phyloP scores from a whole-genome alignment of 495 filamentous ascomycete species.

The Hypoxylon lenormandii region DNA sequence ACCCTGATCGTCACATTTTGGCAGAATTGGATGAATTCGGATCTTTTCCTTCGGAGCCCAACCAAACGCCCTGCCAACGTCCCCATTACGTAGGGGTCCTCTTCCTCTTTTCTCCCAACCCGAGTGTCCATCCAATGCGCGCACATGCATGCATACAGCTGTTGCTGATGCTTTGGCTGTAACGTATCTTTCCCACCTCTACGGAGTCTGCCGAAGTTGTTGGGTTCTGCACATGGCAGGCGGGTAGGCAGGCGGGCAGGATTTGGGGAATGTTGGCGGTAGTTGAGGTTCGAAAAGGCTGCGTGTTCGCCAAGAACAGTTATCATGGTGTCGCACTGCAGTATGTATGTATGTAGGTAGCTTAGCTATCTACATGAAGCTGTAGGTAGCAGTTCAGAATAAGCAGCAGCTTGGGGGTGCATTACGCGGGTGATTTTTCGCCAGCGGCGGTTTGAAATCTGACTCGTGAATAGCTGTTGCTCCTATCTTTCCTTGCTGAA shows the following conservation, averaged over 20 bases:
- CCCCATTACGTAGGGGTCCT: slow-evolving; percentile 22
- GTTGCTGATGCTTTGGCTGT: slow-evolving; percentile 6
- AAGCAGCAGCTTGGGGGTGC: too few species aligned
- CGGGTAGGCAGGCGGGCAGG: too few species aligned
- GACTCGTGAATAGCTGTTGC: slow-evolving; percentile 8
- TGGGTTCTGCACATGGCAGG: too few species aligned
- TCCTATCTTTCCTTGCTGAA: background rate
- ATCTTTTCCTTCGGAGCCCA: slow-evolving; percentile 11
- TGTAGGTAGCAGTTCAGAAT: slow-evolving; percentile 5
- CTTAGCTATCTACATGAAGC: background rate
- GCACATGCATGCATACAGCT: slow-evolving; percentile 14
- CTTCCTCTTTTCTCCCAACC: too few species aligned
- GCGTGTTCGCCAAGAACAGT: slow-evolving; percentile 2
- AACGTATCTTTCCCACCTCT: background rate
- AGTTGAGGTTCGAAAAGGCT: background rate
- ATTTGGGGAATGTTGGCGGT: background rate
- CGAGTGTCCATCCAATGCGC: slow-evolving; percentile 1
- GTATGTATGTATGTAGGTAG: slow-evolving; percentile 3
- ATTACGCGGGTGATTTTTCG: too few species aligned
- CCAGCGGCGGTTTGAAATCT: background rate
- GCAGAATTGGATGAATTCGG: slow-evolving; percentile 33
- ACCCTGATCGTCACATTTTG: slow-evolving; percentile 41
- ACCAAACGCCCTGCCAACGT: slow-evolving; percentile 27
- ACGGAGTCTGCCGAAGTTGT: too few species aligned
- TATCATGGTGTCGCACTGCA: slow-evolving; percentile 30